These are phyloP conservation scores for Ceratopteris richardii DNA, from an alignment of 75 land plant species.

Conservation along the genomic window DNA sequence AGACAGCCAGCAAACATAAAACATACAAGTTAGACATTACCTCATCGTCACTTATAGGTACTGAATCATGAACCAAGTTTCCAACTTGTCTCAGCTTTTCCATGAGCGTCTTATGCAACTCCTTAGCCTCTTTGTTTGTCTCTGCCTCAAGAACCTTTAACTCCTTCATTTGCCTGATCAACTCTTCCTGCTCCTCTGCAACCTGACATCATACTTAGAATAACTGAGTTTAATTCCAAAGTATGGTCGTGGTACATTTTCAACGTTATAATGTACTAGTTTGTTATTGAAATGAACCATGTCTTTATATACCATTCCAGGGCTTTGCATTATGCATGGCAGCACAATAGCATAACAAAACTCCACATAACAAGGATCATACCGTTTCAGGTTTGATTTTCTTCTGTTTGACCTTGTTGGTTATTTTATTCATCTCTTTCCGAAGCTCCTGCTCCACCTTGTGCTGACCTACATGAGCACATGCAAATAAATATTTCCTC, in stretches of 20 bases:
- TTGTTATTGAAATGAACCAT: no score
- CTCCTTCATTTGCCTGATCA: slow-evolving; percentile 44
- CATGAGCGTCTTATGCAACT: slow-evolving; percentile 31
- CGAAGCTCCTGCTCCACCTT: slow-evolving; percentile 5
- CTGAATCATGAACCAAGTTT: slow-evolving; percentile 94
- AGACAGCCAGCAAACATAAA: no score
- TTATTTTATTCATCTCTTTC: slow-evolving; percentile 2
- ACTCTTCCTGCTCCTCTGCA: slow-evolving; percentile 48
- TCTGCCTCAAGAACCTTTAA: slow-evolving; percentile 30
- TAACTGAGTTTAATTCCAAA: background rate
- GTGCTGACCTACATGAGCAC: slow-evolving; percentile 1
- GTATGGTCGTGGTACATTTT: no score
- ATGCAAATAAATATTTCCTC: no score
- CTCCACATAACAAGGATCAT: no score
- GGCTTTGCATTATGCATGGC: no score
- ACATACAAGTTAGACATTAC: no score
- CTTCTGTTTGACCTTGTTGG: background rate
- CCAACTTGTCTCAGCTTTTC: slow-evolving; percentile 50
- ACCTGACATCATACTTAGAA: slow-evolving; percentile 23
- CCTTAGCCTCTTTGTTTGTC: slow-evolving; percentile 58
- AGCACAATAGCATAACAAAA: no score
- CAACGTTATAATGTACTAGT: no score
- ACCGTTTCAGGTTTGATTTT: background rate
- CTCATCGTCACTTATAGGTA: slow-evolving; percentile 78
- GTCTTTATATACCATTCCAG: no score